Conservation (phyloP, 306 rosid species). For the Prunus armeniaca region DNA sequence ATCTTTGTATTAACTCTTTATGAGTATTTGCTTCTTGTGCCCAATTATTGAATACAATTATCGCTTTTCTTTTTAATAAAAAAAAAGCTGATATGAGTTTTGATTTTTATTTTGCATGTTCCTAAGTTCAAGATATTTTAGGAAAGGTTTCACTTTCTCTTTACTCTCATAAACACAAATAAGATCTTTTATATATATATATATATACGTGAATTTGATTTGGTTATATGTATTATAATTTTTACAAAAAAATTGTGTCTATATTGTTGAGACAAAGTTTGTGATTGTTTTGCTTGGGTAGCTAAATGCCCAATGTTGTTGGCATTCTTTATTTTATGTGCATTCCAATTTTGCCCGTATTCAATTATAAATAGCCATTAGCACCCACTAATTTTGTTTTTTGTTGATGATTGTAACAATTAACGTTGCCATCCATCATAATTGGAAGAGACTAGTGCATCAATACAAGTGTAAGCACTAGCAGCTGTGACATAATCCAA, state of each 20-base stretch:
- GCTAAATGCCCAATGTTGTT: neutral
- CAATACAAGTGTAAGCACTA: constrained; percentile 9
- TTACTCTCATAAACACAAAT: neutral
- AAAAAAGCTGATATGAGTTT: too few species aligned
- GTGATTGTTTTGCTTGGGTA: neutral
- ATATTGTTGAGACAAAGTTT: constrained; percentile 6
- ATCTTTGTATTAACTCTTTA: too few species aligned
- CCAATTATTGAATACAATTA: too few species aligned
- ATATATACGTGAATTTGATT: neutral
- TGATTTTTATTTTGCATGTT: too few species aligned
- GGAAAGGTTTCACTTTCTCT: neutral
- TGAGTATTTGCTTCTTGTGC: too few species aligned
- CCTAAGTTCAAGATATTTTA: neutral
- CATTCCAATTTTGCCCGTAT: neutral
- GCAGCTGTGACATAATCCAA: constrained; percentile 34
- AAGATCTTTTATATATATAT: too few species aligned
- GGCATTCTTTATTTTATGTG: neutral
- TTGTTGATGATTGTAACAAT: constrained; percentile 6
- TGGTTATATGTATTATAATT: neutral
- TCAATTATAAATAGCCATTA: neutral
- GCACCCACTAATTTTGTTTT: constrained; percentile 6
- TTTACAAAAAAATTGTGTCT: neutral
- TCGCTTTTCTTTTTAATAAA: too few species aligned
- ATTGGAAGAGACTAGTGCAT: constrained; percentile 3
- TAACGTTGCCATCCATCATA: constrained; percentile 14